Percentiles rank a stretch among this genome's conserved stretches.
Conservation (phyloP, 495 filamentous ascomycete genomes). For the Pyronema omphalodes region DNA sequence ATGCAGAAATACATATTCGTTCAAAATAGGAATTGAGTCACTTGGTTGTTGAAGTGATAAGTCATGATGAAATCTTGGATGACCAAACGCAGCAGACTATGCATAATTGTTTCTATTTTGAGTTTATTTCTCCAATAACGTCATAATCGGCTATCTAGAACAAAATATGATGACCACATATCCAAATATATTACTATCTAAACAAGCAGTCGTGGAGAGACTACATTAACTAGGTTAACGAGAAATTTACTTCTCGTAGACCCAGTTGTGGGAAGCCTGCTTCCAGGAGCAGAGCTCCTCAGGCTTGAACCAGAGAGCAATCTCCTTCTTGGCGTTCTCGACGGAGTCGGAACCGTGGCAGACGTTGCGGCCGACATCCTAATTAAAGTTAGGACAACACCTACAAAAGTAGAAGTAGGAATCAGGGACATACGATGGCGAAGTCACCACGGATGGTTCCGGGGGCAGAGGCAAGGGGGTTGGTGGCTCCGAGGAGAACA, state of each 20-base stretch:
- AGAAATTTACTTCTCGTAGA: constrained; percentile 63
- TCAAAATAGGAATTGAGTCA: too few species aligned
- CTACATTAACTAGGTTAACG: background rate
- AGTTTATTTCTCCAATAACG: too few species aligned
- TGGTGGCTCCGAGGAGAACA: constrained; percentile 87
- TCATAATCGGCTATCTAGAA: too few species aligned
- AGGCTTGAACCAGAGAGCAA: constrained; percentile 86
- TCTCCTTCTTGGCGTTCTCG: constrained; percentile 98
- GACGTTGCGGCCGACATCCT: constrained; percentile 93
- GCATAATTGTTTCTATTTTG: too few species aligned
- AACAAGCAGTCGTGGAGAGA: too few species aligned
- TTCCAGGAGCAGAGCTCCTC: constrained; percentile 68
- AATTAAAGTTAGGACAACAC: background rate
- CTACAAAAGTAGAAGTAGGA: background rate
- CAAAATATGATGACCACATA: too few species aligned
- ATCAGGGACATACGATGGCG: constrained; percentile 35
- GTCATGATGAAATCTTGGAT: too few species aligned
- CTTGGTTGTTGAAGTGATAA: too few species aligned
- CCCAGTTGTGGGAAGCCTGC: constrained; percentile 63
- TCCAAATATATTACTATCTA: too few species aligned
- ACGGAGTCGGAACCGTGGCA: constrained; percentile 98
- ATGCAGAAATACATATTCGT: too few species aligned
- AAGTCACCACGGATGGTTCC: constrained; percentile 94
- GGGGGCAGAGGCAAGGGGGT: constrained; percentile 79
- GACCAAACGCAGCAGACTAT: too few species aligned